Evolutionary conservation across 192 early-diverging fungal species (phyloP).

Genomic region (Rhizoclosmatium sp.): DNA sequence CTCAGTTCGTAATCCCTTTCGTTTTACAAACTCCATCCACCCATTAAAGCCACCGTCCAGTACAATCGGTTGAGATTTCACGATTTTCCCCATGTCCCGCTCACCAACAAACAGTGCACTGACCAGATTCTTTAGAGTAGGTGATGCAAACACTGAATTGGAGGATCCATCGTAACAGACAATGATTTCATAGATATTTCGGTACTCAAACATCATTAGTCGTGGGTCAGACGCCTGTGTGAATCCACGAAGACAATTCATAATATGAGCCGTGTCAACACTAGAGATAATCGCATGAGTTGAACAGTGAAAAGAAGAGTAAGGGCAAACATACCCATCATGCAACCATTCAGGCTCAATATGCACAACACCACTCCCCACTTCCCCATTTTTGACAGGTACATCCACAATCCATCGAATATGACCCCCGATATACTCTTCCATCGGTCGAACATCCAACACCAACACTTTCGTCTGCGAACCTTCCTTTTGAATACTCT

Average conservation of each 20-base stretch:
- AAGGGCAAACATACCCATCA: conserved; percentile 54
- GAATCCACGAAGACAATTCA: conserved; percentile 62
- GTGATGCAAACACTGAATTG: conserved; percentile 41
- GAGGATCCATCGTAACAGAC: conserved; percentile 75
- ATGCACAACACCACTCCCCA: conserved; percentile 63
- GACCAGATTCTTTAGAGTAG: conserved; percentile 49
- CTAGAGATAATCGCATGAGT: conserved; percentile 7
- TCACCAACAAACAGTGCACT: conserved; percentile 64
- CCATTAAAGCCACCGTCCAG: conserved; percentile 82
- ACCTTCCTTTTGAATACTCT: conserved; percentile 22
- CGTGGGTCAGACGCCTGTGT: conserved; percentile 65
- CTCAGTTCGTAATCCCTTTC: conserved; percentile 17
- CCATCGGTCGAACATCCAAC: conserved; percentile 79
- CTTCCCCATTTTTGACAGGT: not conserved
- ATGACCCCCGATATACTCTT: conserved; percentile 71
- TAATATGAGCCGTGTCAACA: conserved; percentile 25
- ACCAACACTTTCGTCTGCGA: conserved; percentile 55
- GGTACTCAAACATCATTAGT: conserved; percentile 65
- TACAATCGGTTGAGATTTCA: conserved; percentile 68
- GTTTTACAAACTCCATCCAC: conserved; percentile 67
- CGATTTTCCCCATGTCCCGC: conserved; percentile 60
- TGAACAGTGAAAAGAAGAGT: not conserved
- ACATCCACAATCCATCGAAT: conserved; percentile 62
- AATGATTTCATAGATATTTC: conserved; percentile 75
- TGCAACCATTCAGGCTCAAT: conserved; percentile 73